Percentiles rank a stretch among this genome's conserved stretches.
These are phyloP conservation scores for Myxozyma udenii DNA, from an alignment of 805 yeast genomes.

Conservation along the genomic window DNA sequence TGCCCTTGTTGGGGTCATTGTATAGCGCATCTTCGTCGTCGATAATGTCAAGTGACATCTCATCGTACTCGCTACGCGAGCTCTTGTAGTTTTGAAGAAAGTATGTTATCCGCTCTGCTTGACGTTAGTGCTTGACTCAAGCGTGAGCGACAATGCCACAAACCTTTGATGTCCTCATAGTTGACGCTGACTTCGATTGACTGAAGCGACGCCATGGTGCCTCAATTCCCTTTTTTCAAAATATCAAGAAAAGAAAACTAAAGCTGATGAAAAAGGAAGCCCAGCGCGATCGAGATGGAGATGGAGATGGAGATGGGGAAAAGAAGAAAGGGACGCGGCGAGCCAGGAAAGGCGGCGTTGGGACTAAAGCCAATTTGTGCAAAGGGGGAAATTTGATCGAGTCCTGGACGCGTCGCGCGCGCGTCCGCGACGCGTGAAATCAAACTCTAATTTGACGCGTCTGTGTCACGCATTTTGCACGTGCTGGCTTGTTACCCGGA, in stretches of 20 bases:
- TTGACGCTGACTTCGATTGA: constrained; percentile 61
- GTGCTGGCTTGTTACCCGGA: no score
- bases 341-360: background rate
- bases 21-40: constrained; percentile 34
- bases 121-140: background rate
- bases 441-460: no score
- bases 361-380: no score
- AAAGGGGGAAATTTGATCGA: no score
- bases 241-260: background rate
- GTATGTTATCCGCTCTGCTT: constrained; percentile 19
- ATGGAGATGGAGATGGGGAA: background rate
- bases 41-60: constrained; percentile 32
- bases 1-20: constrained; percentile 48
- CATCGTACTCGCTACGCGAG: constrained; percentile 33
- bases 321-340: background rate
- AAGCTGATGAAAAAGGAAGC: background rate
- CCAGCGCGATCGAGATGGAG: background rate
- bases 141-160: background rate
- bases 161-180: constrained; percentile 55
- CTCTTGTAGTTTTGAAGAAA: constrained; percentile 28
- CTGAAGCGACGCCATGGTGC: constrained; percentile 48
- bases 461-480: no score
- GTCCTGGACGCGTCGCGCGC: no score
- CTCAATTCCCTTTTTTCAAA: background rate
- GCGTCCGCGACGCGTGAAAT: no score